A percentile compares a stretch with the other conserved stretches of the same genome.
phyloP scores from a whole-genome alignment of 1,284 basidiomycete species.

The Ustilago hordei region DNA sequence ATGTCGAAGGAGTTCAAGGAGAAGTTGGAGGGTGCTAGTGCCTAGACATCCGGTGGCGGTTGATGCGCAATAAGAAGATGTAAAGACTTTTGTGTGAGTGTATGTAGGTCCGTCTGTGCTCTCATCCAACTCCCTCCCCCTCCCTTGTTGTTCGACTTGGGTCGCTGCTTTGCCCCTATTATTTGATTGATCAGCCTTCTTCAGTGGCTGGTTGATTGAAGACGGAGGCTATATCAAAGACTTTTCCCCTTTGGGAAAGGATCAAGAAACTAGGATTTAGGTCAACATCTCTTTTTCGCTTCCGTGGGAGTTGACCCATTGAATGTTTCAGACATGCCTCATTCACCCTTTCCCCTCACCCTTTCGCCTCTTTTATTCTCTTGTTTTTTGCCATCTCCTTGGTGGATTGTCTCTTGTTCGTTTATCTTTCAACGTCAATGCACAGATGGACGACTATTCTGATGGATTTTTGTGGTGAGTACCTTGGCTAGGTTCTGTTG shows the following conservation, averaged over 20 bases:
- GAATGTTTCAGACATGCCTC: conserved; percentile 42
- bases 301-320: conserved; percentile 42
- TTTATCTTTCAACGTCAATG: background rate
- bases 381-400: background rate
- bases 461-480: conserved; percentile 3
- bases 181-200: conserved; percentile 61
- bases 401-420: background rate
- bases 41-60: background rate
- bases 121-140: background rate
- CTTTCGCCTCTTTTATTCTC: background rate
- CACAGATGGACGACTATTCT: background rate
- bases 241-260: background rate
- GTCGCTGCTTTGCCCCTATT: conserved; percentile 48
- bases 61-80: background rate
- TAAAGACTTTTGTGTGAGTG: conserved; percentile 2
- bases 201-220: conserved; percentile 64
- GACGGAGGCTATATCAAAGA: conserved; percentile 55
- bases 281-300: conserved; percentile 17
- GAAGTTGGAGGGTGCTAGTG: conserved; percentile 35
- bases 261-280: conserved; percentile 50
- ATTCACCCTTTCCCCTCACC: background rate
- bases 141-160: background rate
- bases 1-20: conserved; percentile 51
- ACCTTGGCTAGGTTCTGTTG: background rate
- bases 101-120: conserved; percentile 8